These are phyloP conservation scores for Alternaria brassicae DNA, from an alignment of 2,329 filamentous ascomycete genomes.

Conservation along the genomic window DNA sequence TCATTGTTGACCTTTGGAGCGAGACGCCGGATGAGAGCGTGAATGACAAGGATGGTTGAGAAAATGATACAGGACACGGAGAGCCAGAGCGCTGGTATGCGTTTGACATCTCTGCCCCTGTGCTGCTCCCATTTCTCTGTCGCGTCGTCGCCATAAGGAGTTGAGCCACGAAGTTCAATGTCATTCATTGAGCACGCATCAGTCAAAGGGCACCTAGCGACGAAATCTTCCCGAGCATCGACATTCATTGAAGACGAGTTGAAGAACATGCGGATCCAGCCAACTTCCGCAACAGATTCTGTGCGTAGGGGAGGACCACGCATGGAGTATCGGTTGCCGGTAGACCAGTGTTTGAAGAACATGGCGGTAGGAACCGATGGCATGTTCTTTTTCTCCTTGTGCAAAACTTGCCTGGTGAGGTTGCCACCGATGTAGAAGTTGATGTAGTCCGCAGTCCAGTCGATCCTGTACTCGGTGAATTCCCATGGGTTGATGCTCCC, in stretches of 20 bases:
- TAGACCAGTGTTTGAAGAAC: slow-evolving; percentile 59
- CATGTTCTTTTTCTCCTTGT: slow-evolving; percentile 43
- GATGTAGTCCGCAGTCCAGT: slow-evolving; percentile 56
- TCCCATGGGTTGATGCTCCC: slow-evolving; percentile 52
- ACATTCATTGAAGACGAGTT: slow-evolving; percentile 54
- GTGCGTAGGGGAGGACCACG: slow-evolving; percentile 52
- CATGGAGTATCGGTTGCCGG: slow-evolving; percentile 55
- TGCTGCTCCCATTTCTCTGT: slow-evolving; percentile 43
- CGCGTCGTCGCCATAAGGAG: slow-evolving; percentile 30
- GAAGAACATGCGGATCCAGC: slow-evolving; percentile 59
- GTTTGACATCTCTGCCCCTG: slow-evolving; percentile 26
- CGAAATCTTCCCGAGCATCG: slow-evolving; percentile 12
- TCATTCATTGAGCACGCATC: slow-evolving; percentile 49
- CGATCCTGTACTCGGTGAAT: slow-evolving; percentile 56
- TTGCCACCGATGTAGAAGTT: slow-evolving; percentile 54
- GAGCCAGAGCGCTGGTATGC: slow-evolving; percentile 45
- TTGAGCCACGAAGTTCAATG: slow-evolving; percentile 43
- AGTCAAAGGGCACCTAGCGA: slow-evolving; percentile 9
- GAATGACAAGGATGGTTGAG: slow-evolving; percentile 39
- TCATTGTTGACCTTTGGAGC: slow-evolving; percentile 15
- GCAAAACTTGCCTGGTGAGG: slow-evolving; percentile 44
- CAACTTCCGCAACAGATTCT: slow-evolving; percentile 53
- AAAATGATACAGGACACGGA: slow-evolving; percentile 41
- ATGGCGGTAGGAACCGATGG: slow-evolving; percentile 54
- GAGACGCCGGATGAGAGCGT: slow-evolving; percentile 39